Percentiles rank a stretch among this genome's conserved stretches.
Evolutionary conservation across 2,329 filamentous ascomycete genomes (phyloP).

Genomic region (Akanthomyces uredinophilus): DNA sequence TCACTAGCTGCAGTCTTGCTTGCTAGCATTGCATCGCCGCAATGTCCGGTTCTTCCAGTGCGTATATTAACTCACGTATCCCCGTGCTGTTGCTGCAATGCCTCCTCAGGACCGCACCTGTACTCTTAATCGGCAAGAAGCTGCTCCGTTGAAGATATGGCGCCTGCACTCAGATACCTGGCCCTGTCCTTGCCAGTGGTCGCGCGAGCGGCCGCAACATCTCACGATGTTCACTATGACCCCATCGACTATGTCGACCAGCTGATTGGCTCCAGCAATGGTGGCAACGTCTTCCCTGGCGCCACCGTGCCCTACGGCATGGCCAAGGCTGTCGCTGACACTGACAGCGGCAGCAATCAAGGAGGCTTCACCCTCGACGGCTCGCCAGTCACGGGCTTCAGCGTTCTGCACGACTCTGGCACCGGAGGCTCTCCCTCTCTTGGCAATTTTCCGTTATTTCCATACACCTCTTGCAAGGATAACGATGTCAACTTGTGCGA

Average conservation of each 20-base stretch:
- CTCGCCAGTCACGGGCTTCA: slow-evolving; percentile 48
- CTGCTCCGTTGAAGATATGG: neutral
- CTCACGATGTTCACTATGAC: slow-evolving; percentile 23
- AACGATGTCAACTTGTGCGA: slow-evolving; percentile 58
- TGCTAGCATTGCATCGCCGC: neutral
- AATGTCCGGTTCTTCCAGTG: neutral
- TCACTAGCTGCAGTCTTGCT: neutral
- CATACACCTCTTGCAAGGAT: slow-evolving; percentile 55
- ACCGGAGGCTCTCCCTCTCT: slow-evolving; percentile 57
- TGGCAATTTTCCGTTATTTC: slow-evolving; percentile 69
- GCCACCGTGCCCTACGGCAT: slow-evolving; percentile 43
- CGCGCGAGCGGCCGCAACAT: neutral
- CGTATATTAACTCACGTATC: neutral
- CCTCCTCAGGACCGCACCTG: neutral
- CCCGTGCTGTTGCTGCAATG: neutral
- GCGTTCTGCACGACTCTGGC: slow-evolving; percentile 53
- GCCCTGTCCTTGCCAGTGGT: neutral
- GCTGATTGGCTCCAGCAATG: slow-evolving; percentile 38
- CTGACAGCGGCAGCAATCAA: slow-evolving; percentile 47
- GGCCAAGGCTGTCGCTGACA: slow-evolving; percentile 55
- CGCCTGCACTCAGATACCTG: slow-evolving; percentile 1
- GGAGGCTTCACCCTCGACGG: slow-evolving; percentile 52
- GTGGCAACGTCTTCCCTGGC: slow-evolving; percentile 40
- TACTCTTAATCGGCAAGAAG: neutral
- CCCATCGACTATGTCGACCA: slow-evolving; percentile 30